These are phyloP conservation scores for Ustilago bromivora DNA, from an alignment of 1,284 basidiomycete species.

Conservation along the genomic window DNA sequence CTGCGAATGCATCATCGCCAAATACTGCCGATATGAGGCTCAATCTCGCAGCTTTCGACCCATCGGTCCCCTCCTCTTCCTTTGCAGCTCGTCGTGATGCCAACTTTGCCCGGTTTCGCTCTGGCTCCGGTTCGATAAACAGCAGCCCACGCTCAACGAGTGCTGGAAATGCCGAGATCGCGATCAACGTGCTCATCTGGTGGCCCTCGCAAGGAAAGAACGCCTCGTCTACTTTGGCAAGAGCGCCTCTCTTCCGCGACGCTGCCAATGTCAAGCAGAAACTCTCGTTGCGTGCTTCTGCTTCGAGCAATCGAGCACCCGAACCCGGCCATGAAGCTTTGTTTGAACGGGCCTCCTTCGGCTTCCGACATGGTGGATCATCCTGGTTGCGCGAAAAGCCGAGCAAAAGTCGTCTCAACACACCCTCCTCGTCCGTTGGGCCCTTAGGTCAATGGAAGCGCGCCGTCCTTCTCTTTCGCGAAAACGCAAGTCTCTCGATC, in stretches of 20 bases:
- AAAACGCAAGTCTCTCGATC: conserved; percentile 53
- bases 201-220: conserved; percentile 34
- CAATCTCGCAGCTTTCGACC: conserved; percentile 14
- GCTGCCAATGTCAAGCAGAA: conserved; percentile 47
- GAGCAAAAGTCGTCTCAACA: conserved; percentile 42
- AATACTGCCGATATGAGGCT: conserved; percentile 17
- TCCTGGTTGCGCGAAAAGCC: conserved; percentile 53
- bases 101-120: conserved; percentile 27
- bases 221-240: conserved; percentile 29
- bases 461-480: conserved; percentile 50
- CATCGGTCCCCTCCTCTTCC: conserved; percentile 4
- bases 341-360: conserved; percentile 41
- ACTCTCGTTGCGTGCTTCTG: conserved; percentile 28
- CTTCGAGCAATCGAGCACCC: conserved; percentile 10
- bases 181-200: conserved; percentile 38
- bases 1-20: conserved; percentile 2
- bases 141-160: conserved; percentile 10
- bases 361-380: conserved; percentile 26
- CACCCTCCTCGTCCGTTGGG: conserved; percentile 29
- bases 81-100: conserved; percentile 12
- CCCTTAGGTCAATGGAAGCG: conserved; percentile 51
- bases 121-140: conserved; percentile 31
- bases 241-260: conserved; percentile 48
- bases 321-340: conserved; percentile 29
- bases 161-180: conserved; percentile 30